Evolutionary conservation across 2,329 filamentous ascomycete genomes (phyloP), one percentile per base, ranked within the genome.

Genomic region (Nothopassalora personata): DNA sequence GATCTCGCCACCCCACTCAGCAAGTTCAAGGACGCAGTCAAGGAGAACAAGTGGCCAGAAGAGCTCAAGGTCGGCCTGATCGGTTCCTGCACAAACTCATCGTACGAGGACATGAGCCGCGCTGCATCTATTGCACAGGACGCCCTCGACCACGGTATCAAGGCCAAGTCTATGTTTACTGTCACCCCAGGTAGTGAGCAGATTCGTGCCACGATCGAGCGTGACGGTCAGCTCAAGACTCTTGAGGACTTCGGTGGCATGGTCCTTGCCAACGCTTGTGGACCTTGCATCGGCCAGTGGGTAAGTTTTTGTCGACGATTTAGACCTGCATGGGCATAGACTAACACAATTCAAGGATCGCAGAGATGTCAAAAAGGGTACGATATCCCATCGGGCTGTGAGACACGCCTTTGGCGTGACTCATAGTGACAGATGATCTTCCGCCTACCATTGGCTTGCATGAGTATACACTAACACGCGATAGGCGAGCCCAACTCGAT

Each of bases 111-210:
- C 74, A 97, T 97, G 93, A 89, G 86, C 70, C 90, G 94, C 67
- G 91, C 88, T 67, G 92, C 92, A 63, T 91, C 89, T 62, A 96
- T 97, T 74, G 93, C 90, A 65, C 86, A 86, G 69, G 91, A 97
- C 75, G 94, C 94, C 67, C 84, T 97, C 68, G 81, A 89, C 76
- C 92, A 97, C 76, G 94, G 94, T 64, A 72, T 99, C 74, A 97
- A 97, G 85, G 84, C 94, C 70, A 96, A 96, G 84, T 79, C 91
- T 66, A 80, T 91, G 66, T 97, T 97, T 83, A 93, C 90, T 65
- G 90, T 99, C 69, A 97, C 93, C 56, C 94, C 94, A 60, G 94
- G 94, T 71, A 96, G 91, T 53, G 94, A 99, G 81, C 94, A 97
- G 79, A 95, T 97, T 69, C 87, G 94, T 66, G 91, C 92, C 57